These are phyloP conservation scores for Boeremia lycopersici DNA, from an alignment of 2,329 filamentous ascomycete genomes.

Conservation along the genomic window DNA sequence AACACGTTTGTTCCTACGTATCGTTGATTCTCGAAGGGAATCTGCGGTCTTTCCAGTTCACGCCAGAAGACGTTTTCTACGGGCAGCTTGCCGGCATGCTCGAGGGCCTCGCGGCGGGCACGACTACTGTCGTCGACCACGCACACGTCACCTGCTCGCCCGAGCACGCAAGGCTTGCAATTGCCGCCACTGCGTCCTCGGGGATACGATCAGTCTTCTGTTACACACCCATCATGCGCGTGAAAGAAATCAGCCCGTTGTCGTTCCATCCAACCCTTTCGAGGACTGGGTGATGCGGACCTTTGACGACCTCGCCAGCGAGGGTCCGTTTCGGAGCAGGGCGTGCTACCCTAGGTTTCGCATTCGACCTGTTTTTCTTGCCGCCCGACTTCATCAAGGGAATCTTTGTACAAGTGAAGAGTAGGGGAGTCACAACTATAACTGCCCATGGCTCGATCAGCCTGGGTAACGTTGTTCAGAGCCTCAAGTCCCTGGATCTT, in stretches of 20 bases:
- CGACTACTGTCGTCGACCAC: slow-evolving; percentile 61
- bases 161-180: slow-evolving; percentile 33
- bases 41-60: slow-evolving; percentile 39
- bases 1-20: slow-evolving; percentile 15
- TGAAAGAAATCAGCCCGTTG: slow-evolving; percentile 55
- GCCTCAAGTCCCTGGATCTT: slow-evolving; percentile 44
- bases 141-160: slow-evolving; percentile 55
- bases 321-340: slow-evolving; percentile 33
- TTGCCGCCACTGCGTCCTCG: slow-evolving; percentile 51
- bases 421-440: slow-evolving; percentile 48
- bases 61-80: slow-evolving; percentile 34
- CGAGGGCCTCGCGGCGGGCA: slow-evolving; percentile 60
- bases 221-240: slow-evolving; percentile 41
- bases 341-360: slow-evolving; percentile 52
- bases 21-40: slow-evolving; percentile 52
- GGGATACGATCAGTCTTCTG: slow-evolving; percentile 56
- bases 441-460: slow-evolving; percentile 48
- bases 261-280: slow-evolving; percentile 51
- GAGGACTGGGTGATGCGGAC: slow-evolving; percentile 53
- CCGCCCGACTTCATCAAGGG: slow-evolving; percentile 46
- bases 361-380: slow-evolving; percentile 52
- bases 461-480: slow-evolving; percentile 21
- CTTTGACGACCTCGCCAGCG: slow-evolving; percentile 44
- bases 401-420: slow-evolving; percentile 48
- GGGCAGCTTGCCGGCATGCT: slow-evolving; percentile 51